phyloP scores from a whole-genome alignment of 345 rosid genomes.

The Syzygium aqueum region DNA sequence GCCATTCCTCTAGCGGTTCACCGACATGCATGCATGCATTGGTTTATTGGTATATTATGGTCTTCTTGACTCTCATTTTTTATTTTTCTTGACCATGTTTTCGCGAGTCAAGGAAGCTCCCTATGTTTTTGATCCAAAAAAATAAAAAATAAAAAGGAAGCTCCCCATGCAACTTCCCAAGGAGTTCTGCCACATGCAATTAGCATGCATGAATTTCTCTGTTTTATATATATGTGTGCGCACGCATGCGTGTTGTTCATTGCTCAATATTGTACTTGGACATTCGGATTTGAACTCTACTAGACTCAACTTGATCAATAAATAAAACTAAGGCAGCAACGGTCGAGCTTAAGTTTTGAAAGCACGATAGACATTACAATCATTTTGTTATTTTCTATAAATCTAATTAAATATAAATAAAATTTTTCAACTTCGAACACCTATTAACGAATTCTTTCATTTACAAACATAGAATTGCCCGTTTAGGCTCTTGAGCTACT shows the following conservation, averaged over 20 bases:
- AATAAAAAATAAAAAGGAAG: neutral
- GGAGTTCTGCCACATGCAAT: neutral
- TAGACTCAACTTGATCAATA: neutral
- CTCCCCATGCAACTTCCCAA: neutral
- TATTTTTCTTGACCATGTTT: neutral
- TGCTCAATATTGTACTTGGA: neutral
- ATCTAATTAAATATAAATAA: neutral
- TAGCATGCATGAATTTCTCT: neutral
- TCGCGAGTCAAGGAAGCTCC: neutral
- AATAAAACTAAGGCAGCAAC: neutral
- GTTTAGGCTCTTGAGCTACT: neutral
- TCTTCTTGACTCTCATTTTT: neutral
- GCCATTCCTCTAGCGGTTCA: no score
- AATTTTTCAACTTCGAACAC: neutral
- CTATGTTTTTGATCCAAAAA: neutral
- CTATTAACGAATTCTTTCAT: neutral
- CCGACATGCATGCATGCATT: neutral
- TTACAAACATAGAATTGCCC: neutral
- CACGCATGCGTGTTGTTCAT: neutral
- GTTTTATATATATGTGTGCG: no score
- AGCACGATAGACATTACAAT: neutral
- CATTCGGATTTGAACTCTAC: neutral
- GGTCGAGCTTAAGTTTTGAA: neutral
- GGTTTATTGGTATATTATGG: neutral
- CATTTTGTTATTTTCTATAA: neutral